Percentiles rank a stretch among this genome's conserved stretches.
These are phyloP conservation scores for Chaetomiaceae sp. DNA, from an alignment of 2,329 filamentous ascomycete genomes.

Conservation along the genomic window DNA sequence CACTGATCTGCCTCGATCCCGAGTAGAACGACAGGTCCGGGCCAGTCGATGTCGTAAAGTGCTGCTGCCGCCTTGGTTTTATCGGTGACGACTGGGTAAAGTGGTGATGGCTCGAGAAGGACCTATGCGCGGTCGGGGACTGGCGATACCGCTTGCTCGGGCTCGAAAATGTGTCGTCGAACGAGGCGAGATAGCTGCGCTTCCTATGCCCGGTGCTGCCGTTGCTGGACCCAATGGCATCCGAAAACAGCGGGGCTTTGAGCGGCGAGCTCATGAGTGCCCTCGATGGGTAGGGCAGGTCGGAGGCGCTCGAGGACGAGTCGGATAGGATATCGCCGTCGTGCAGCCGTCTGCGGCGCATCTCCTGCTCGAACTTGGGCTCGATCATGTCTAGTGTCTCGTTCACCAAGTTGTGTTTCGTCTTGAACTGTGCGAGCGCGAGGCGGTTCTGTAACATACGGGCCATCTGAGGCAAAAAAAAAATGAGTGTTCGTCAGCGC, in stretches of 20 bases:
- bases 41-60: slow-evolving; percentile 67
- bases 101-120: slow-evolving; percentile 58
- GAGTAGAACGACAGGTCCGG: slow-evolving; percentile 77
- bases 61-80: slow-evolving; percentile 68
- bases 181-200: slow-evolving; percentile 57
- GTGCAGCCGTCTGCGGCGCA: slow-evolving; percentile 65
- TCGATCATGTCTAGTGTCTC: slow-evolving; percentile 82
- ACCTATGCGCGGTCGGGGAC: slow-evolving; percentile 57
- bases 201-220: slow-evolving; percentile 63
- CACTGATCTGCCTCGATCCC: slow-evolving; percentile 63
- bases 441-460: slow-evolving; percentile 88
- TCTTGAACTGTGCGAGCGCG: slow-evolving; percentile 94
- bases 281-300: slow-evolving; percentile 64
- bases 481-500: slow-evolving; percentile 17
- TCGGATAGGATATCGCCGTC: slow-evolving; percentile 77
- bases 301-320: slow-evolving; percentile 79
- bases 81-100: slow-evolving; percentile 83
- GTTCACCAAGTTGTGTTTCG: slow-evolving; percentile 91
- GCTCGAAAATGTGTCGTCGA: slow-evolving; percentile 51
- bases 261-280: slow-evolving; percentile 79
- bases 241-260: slow-evolving; percentile 78
- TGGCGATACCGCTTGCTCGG: slow-evolving; percentile 67
- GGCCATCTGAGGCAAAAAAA: slow-evolving; percentile 65
- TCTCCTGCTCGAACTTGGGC: slow-evolving; percentile 74
- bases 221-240: slow-evolving; percentile 68